These are phyloP conservation scores for Daphne laureola DNA, from an alignment of 441 rosid genomes.

Conservation along the genomic window DNA sequence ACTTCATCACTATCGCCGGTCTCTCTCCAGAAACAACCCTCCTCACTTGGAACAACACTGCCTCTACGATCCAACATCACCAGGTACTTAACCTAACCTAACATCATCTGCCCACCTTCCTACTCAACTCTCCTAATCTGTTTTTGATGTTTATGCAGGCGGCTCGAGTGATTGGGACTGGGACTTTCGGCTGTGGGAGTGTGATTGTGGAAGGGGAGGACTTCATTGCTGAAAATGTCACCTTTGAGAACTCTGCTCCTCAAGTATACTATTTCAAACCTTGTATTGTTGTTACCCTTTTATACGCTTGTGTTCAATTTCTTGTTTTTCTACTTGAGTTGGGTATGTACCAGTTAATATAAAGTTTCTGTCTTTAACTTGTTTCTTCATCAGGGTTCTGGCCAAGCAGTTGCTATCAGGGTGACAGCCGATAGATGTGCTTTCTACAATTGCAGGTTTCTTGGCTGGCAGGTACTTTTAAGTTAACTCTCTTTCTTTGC, in stretches of 20 bases:
- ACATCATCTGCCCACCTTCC: not conserved
- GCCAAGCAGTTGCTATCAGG: conserved; percentile 93
- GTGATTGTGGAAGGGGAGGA: conserved; percentile 94
- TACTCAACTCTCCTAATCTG: conserved; percentile 11
- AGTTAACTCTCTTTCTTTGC: conserved; percentile 2
- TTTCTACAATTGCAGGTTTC: conserved; percentile 89
- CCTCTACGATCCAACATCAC: conserved; percentile 74
- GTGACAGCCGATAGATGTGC: conserved; percentile 95
- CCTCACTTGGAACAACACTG: conserved; percentile 81
- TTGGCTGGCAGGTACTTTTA: conserved; percentile 86
- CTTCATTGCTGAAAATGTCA: conserved; percentile 90
- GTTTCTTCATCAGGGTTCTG: conserved; percentile 83
- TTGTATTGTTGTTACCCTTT: not conserved
- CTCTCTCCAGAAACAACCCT: conserved; percentile 58
- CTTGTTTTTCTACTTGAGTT: too few species aligned
- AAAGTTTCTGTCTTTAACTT: conserved; percentile 2
- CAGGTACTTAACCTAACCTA: conserved; percentile 59
- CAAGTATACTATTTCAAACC: conserved; percentile 32
- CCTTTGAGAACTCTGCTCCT: conserved; percentile 92
- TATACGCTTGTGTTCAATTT: too few species aligned
- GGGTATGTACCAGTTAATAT: too few species aligned
- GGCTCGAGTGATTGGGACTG: conserved; percentile 74
- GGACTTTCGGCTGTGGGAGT: conserved; percentile 92
- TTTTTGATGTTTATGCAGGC: conserved; percentile 33
- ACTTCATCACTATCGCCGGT: conserved; percentile 80